Conservation (phyloP, 73 alveolate species). For the Blepharisma japonicum region DNA sequence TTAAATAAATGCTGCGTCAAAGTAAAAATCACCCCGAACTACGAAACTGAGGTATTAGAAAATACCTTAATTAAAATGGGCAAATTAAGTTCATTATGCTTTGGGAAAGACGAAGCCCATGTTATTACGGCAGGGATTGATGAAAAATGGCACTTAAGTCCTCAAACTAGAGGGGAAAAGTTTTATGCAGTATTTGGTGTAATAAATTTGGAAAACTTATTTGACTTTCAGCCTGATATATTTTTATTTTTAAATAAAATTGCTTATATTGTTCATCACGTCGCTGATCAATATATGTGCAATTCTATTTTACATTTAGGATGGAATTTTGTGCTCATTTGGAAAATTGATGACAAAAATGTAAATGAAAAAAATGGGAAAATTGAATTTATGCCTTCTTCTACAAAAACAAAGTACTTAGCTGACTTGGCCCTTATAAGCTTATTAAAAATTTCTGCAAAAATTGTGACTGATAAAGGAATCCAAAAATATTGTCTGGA, state of each 20-base stretch:
- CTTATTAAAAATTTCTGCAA: slow-evolving; percentile 85
- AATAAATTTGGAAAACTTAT: slow-evolving; percentile 78
- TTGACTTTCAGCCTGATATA: slow-evolving; percentile 92
- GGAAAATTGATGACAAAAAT: slow-evolving; percentile 83
- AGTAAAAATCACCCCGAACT: slow-evolving; percentile 32
- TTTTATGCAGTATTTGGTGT: slow-evolving; percentile 79
- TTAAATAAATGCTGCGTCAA: slow-evolving; percentile 2
- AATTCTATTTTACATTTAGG: slow-evolving; percentile 98
- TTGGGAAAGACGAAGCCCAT: slow-evolving; percentile 94
- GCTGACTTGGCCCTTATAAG: slow-evolving; percentile 88
- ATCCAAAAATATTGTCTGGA: slow-evolving; percentile 73
- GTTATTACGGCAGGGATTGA: slow-evolving; percentile 78
- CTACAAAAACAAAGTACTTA: slow-evolving; percentile 42
- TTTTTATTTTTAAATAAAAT: slow-evolving; percentile 96
- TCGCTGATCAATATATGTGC: slow-evolving; percentile 88
- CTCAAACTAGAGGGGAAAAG: slow-evolving; percentile 87
- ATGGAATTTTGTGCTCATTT: slow-evolving; percentile 96
- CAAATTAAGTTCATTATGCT: slow-evolving; percentile 79
- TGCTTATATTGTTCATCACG: slow-evolving; percentile 96
- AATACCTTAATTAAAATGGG: slow-evolving; percentile 73
- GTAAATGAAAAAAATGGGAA: slow-evolving; percentile 12
- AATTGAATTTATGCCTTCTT: slow-evolving; percentile 19
- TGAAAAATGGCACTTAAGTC: slow-evolving; percentile 88
- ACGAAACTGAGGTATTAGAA: slow-evolving; percentile 45
- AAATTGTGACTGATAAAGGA: slow-evolving; percentile 78